These are phyloP conservation scores for Opeltia flavorubescens DNA, from an alignment of 495 filamentous ascomycete species.

Conservation along the genomic window DNA sequence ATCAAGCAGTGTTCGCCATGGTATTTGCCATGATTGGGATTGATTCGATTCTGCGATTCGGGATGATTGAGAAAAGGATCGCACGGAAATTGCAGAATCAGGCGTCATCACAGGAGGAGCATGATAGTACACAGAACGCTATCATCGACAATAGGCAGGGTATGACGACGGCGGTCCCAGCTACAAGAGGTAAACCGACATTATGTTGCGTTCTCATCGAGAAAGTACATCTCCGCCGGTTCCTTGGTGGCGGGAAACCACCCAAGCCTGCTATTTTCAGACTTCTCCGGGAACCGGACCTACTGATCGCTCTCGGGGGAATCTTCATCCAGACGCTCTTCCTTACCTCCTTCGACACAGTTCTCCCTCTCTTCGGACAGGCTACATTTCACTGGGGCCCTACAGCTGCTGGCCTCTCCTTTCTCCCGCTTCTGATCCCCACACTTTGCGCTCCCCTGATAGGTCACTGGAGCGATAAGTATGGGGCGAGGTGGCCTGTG, in stretches of 20 bases:
- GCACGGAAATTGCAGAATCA: constrained; percentile 5
- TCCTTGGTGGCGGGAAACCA: not conserved
- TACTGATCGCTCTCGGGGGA: constrained; percentile 31
- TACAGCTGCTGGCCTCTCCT: constrained; percentile 54
- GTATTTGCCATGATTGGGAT: constrained; percentile 8
- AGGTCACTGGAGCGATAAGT: constrained; percentile 48
- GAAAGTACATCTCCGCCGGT: not conserved
- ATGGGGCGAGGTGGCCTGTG: constrained; percentile 47
- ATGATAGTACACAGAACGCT: too few species aligned
- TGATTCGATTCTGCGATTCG: constrained; percentile 11
- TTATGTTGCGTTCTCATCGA: not conserved
- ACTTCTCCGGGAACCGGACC: constrained; percentile 30
- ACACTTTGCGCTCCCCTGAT: constrained; percentile 49
- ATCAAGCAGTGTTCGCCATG: constrained; percentile 11
- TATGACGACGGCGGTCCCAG: not conserved
- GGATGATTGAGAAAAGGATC: constrained; percentile 12
- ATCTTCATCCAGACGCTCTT: constrained; percentile 37
- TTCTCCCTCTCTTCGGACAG: constrained; percentile 51
- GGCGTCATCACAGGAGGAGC: too few species aligned
- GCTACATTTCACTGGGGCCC: constrained; percentile 49
- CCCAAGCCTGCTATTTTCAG: not conserved
- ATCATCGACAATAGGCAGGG: too few species aligned
- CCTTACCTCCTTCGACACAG: constrained; percentile 42
- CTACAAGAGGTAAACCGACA: not conserved
- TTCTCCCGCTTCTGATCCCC: constrained; percentile 52